Evolutionary conservation across 2,329 filamentous ascomycete genomes (phyloP).

Genomic region (Fusarium brachygibbosum): DNA sequence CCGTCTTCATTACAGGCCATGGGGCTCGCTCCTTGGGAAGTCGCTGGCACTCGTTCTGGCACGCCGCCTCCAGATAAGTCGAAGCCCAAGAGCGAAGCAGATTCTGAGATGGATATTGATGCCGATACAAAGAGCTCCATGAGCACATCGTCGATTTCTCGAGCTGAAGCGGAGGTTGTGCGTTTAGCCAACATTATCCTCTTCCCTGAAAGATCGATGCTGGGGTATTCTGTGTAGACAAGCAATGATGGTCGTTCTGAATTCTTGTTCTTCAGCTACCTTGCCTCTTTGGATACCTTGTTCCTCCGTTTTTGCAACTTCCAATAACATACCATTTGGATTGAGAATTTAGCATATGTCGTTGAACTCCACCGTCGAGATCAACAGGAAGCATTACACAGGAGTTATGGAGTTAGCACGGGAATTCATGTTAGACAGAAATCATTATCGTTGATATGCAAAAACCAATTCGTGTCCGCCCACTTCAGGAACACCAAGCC

Average conservation of each 20-base stretch:
- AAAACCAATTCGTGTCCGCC: slow-evolving; percentile 2
- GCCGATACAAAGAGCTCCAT: slow-evolving; percentile 46
- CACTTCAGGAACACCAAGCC: not conserved
- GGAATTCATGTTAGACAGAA: slow-evolving; percentile 20
- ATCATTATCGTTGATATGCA: slow-evolving; percentile 1
- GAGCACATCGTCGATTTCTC: slow-evolving; percentile 49
- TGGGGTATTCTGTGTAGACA: slow-evolving; percentile 49
- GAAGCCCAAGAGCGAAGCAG: slow-evolving; percentile 45
- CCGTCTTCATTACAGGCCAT: slow-evolving; percentile 67
- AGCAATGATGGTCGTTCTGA: not conserved
- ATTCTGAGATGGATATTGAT: slow-evolving; percentile 48
- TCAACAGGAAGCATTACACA: slow-evolving; percentile 23
- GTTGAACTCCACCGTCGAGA: not conserved
- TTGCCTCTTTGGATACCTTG: not conserved
- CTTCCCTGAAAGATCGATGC: slow-evolving; percentile 64
- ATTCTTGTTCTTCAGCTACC: not conserved
- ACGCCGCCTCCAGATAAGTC: slow-evolving; percentile 46
- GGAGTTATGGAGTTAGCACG: slow-evolving; percentile 29
- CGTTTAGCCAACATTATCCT: slow-evolving; percentile 69
- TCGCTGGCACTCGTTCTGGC: slow-evolving; percentile 51
- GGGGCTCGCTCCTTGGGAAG: slow-evolving; percentile 67
- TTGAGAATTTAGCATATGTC: not conserved
- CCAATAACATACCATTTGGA: not conserved
- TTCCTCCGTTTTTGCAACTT: not conserved
- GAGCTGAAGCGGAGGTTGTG: slow-evolving; percentile 66